Evolutionary conservation across 148 eudicot species (phyloP).

Genomic region (Spergularia bocconei): DNA sequence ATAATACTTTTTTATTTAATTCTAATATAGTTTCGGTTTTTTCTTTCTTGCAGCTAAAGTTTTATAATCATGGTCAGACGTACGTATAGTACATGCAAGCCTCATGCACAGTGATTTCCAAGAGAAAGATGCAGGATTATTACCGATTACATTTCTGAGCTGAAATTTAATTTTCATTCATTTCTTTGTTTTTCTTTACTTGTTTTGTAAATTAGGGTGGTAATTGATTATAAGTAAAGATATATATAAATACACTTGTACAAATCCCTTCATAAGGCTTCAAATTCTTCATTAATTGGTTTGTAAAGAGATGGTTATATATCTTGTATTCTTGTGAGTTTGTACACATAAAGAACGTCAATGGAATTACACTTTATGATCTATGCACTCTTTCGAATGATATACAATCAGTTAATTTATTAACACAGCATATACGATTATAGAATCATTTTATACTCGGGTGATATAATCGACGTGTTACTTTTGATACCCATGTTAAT

Average conservation of each 20-base stretch:
- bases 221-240: slow-evolving; percentile 10
- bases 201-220: slow-evolving; percentile 12
- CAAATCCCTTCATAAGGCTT: slow-evolving; percentile 17
- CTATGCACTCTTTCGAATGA: neutral
- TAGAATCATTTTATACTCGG: neutral
- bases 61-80: neutral
- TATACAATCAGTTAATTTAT: neutral
- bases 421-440: too few relatives aligned
- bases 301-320: slow-evolving; percentile 12
- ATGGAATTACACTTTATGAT: neutral
- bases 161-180: slow-evolving; percentile 10
- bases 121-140: neutral
- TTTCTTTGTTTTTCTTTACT: neutral
- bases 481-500: too few relatives aligned
- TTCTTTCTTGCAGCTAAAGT: slow-evolving; percentile 11
- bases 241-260: slow-evolving; percentile 14
- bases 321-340: neutral
- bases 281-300: slow-evolving; percentile 23
- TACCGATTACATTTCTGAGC: neutral
- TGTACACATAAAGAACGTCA: neutral
- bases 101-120: slow-evolving; percentile 11
- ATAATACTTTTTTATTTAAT: too few relatives aligned
- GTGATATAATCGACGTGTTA: neutral
- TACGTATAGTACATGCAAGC: slow-evolving; percentile 10
- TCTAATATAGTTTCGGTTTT: neutral